These are phyloP conservation scores for Podospora bellae-mahoneyi DNA, from an alignment of 495 filamentous ascomycete species.

Conservation along the genomic window DNA sequence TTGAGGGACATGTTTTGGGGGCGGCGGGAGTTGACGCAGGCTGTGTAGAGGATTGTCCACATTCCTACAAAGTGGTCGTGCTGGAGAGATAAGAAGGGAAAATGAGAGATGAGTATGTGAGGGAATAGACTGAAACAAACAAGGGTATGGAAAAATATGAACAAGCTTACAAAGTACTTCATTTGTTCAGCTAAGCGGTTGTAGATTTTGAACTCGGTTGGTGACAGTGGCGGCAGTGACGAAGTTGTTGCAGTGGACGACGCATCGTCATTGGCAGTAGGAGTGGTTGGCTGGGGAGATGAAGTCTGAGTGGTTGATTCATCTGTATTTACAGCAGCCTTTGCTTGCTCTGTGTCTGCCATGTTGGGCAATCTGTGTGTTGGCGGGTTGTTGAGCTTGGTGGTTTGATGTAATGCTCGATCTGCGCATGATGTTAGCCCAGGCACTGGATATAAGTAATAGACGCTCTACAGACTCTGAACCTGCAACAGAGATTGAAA, in stretches of 20 bases:
- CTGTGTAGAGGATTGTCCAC: constrained; percentile 66
- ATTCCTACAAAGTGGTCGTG: constrained; percentile 73
- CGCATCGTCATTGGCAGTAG: not conserved
- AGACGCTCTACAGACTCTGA: not conserved
- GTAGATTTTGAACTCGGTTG: constrained; percentile 44
- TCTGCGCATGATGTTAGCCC: not conserved
- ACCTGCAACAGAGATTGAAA: not conserved
- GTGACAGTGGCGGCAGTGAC: constrained; percentile 28
- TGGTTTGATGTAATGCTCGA: not conserved
- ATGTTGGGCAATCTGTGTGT: not conserved
- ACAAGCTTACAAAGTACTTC: constrained; percentile 59
- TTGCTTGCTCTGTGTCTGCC: not conserved
- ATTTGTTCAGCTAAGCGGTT: constrained; percentile 75
- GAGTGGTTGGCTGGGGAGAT: not conserved
- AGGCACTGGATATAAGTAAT: not conserved
- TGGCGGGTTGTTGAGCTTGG: not conserved
- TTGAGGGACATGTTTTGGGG: constrained; percentile 55
- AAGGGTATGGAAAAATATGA: too few relatives aligned
- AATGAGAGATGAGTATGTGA: constrained; percentile 4
- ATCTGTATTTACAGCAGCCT: not conserved
- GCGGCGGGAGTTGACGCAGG: constrained; percentile 51
- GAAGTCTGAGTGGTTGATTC: not conserved
- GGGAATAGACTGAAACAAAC: too few relatives aligned
- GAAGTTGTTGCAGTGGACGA: constrained; percentile 8
- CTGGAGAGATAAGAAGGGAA: constrained; percentile 30